Conservation (phyloP, 176 grass and related monocot species). For the Bonia amplexicaulis region DNA sequence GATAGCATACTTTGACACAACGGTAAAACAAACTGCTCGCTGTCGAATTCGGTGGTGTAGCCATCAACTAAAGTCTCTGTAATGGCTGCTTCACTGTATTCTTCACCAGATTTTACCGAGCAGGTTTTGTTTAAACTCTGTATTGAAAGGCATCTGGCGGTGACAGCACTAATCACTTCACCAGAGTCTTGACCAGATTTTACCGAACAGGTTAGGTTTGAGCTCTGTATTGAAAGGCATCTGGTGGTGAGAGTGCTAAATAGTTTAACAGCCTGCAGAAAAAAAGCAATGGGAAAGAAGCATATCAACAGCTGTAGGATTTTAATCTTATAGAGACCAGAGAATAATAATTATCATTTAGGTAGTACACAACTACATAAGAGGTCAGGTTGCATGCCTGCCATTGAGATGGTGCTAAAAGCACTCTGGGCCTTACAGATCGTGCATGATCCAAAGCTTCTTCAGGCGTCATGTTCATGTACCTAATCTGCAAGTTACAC, state of each 20-base stretch:
- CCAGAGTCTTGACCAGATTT: constrained; percentile 2
- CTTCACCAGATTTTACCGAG: background rate
- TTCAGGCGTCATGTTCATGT: constrained; percentile 67
- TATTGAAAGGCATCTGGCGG: constrained; percentile 1
- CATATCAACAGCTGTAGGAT: background rate
- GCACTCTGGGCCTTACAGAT: constrained; percentile 62
- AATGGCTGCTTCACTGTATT: background rate
- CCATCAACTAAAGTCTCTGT: constrained; percentile 4
- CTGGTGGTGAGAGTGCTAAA: constrained; percentile 22
- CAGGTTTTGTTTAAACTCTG: background rate
- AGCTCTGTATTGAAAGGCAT: constrained; percentile 11
- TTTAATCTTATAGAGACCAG: background rate
- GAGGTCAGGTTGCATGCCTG: constrained; percentile 32
- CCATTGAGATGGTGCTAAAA: constrained; percentile 62
- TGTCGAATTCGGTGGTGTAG: background rate
- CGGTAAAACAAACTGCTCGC: constrained; percentile 38
- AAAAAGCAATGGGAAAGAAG: background rate
- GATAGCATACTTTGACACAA: constrained; percentile 15
- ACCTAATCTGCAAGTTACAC: constrained; percentile 55
- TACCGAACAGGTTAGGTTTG: background rate
- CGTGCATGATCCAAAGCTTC: constrained; percentile 57
- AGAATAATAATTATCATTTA: background rate
- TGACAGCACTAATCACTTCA: constrained; percentile 4
- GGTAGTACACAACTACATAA: background rate
- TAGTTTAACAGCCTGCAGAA: constrained; percentile 61